Percentiles rank a stretch among this genome's conserved stretches.
Conservation (phyloP, 2,329 filamentous ascomycete genomes). For the Ophiostoma himal-ulmi region DNA sequence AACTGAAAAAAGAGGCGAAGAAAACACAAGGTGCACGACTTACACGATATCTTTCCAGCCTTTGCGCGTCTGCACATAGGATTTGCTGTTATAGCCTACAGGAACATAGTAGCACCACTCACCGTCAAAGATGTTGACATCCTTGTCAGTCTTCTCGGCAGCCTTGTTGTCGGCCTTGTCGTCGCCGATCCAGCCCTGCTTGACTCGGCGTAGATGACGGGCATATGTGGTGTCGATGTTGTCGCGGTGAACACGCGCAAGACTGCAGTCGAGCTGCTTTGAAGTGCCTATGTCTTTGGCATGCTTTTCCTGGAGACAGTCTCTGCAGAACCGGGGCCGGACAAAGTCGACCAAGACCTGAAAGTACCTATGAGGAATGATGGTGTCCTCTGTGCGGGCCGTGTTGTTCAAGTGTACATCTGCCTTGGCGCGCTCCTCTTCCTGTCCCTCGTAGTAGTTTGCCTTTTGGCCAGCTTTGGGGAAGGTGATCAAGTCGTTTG, state of each 20-base stretch:
- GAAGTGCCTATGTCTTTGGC: not conserved
- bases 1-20: not conserved
- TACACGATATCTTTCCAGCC: not conserved
- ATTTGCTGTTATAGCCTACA: not conserved
- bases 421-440: not conserved
- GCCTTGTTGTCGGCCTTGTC: not conserved
- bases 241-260: not conserved
- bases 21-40: not conserved
- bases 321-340: not conserved
- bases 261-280: not conserved
- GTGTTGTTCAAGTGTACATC: not conserved
- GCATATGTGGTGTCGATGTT: not conserved
- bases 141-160: not conserved
- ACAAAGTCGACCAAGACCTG: not conserved
- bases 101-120: constrained; percentile 1
- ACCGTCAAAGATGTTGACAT: not conserved
- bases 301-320: not conserved
- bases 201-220: not conserved
- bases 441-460: not conserved
- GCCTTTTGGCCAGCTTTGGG: not conserved
- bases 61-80: not conserved
- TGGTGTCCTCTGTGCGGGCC: not conserved
- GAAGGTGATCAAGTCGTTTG: not conserved
- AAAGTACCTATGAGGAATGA: not conserved
- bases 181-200: not conserved